Base-by-base conservation (phyloP, 2,329 filamentous ascomycete species). In the Aspergillus brasiliensis region DNA sequence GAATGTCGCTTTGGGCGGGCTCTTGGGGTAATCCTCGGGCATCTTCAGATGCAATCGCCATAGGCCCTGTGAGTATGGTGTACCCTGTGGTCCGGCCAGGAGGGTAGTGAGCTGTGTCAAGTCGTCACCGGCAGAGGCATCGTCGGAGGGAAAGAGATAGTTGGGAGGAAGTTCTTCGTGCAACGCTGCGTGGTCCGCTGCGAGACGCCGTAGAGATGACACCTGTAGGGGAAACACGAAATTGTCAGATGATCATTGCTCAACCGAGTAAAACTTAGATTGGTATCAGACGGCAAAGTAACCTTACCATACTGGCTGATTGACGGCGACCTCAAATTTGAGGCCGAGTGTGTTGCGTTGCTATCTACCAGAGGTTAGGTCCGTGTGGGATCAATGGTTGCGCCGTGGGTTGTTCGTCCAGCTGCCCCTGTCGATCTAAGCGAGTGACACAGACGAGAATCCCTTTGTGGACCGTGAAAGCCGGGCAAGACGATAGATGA, bases 1-100 rank as follows among this genome's bases (percentile, higher is more conserved):
- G 69, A 88, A 88, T 31, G 80, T 79, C 2, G 86, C 86, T 42
- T 85, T 88, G 49, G 76, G 79, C 54, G 73, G 79, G 62, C 72
- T 81, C 60, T 74, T 73, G 7, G 79, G 77, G 65, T 87, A 86
- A n/a, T 80, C 81, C 17, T 81, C 76, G 0, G 86, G 86, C 34
- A 88, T 86, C 48, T 82, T 81, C 49, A 88, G 78, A 65, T 85
- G 83, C 1, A 88, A 72, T 57, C 81, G 82, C 83, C 84, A 88
- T 19, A 88, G 73, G 25, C 86, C 86, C 21, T 78, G 71, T 0
- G 81, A 77, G 66, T 87, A 88, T 2, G 86, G 85, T 37, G 86
- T 88, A 47, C 84, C 84, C 31, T 80, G 77, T 0, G 86, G 85
- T 0, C 86, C 86, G 3, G 84, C 82, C 57, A 88, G 80, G 28